Percentiles rank a stretch among this genome's conserved stretches.
These are phyloP conservation scores for Tricholoma saponaceum DNA, from an alignment of 768 basidiomycete species.

Conservation along the genomic window DNA sequence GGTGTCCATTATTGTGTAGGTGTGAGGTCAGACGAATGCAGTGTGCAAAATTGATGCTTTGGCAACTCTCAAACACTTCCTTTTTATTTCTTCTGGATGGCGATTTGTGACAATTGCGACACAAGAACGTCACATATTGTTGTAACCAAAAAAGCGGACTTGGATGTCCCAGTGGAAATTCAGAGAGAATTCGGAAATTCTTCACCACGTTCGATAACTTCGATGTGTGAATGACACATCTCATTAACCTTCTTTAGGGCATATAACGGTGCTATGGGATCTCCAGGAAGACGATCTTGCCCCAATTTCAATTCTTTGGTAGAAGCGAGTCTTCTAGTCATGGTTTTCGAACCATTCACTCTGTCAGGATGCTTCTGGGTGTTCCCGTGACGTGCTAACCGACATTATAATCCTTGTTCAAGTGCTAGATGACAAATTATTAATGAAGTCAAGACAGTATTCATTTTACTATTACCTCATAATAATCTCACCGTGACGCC, in stretches of 20 bases:
- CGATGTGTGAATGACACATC: neutral
- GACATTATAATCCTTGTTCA: no score
- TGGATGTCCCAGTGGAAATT: neutral
- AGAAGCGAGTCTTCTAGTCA: neutral
- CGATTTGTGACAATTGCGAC: neutral
- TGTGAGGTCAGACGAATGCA: neutral
- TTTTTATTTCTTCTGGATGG: neutral
- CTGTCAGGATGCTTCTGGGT: no score
- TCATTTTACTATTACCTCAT: no score
- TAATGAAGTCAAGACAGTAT: no score
- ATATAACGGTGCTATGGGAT: no score
- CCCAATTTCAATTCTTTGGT: neutral
- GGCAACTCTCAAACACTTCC: neutral
- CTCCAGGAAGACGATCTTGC: no score
- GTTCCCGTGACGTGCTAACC: no score
- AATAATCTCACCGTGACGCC: no score
- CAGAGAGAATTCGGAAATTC: no score
- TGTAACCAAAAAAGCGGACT: neutral
- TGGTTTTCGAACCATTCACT: no score
- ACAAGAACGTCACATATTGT: neutral
- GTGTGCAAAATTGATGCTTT: neutral
- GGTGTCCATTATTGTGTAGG: neutral
- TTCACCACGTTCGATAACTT: no score
- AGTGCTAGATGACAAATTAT: no score
- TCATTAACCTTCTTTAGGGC: neutral